Evolutionary conservation across 1,139 yeast species (phyloP).

Genomic region (Suhomyces coccinellae): DNA sequence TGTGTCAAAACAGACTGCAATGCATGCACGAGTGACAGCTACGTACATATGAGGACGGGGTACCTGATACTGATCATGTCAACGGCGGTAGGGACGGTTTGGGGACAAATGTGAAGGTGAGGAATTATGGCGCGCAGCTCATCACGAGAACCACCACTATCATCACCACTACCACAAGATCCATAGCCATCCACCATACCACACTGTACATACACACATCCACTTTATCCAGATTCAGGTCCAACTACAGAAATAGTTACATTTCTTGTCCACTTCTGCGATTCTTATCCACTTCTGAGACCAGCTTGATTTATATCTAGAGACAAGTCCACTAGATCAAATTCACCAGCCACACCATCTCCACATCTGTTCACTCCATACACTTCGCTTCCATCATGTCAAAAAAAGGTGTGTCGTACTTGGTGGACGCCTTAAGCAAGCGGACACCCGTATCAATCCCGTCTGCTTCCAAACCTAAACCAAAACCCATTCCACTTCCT

Average conservation of each 20-base stretch:
- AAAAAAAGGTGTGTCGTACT: slow-evolving; percentile 16
- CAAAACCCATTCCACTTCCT: background rate
- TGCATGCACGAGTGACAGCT: background rate
- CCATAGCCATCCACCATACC: too few species aligned
- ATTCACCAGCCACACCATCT: too few species aligned
- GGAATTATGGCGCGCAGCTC: background rate
- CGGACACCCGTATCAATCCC: background rate
- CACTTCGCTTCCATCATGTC: background rate
- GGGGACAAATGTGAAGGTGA: slow-evolving; percentile 1
- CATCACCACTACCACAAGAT: background rate
- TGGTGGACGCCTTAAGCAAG: slow-evolving; percentile 12
- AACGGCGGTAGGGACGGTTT: background rate
- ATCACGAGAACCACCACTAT: background rate
- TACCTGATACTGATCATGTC: slow-evolving; percentile 9
- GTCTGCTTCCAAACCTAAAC: background rate
- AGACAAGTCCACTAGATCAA: too few species aligned
- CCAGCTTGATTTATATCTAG: too few species aligned
- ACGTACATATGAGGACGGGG: slow-evolving; percentile 7
- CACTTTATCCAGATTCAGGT: too few species aligned
- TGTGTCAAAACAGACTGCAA: background rate
- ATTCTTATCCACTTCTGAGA: too few species aligned
- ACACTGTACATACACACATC: too few species aligned
- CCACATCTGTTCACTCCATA: background rate
- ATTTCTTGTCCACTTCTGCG: too few species aligned
- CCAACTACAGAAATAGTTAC: too few species aligned